Conservation (phyloP, 2,329 filamentous ascomycete genomes). For the Ambrosiella beaveri region DNA sequence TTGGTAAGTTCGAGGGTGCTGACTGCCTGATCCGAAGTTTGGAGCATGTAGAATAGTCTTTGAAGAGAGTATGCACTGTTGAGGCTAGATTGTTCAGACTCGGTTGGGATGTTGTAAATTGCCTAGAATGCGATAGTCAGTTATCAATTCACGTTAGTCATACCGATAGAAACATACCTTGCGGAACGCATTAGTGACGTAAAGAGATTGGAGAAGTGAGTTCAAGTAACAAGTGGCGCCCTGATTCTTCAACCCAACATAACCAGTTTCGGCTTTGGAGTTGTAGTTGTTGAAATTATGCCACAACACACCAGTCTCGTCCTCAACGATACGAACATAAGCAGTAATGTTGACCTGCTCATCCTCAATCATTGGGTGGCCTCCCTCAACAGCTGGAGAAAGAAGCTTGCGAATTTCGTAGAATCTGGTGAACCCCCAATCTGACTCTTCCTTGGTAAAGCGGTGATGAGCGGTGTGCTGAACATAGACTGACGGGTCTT, state of each 20-base stretch:
- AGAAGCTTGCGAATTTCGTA: conserved; percentile 78
- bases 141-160: neutral
- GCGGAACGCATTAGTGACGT: conserved; percentile 82
- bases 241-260: conserved; percentile 91
- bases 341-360: conserved; percentile 66
- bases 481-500: conserved; percentile 69
- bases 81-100: conserved; percentile 58
- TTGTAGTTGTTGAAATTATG: conserved; percentile 90
- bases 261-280: conserved; percentile 97
- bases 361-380: conserved; percentile 58
- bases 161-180: conserved; percentile 37
- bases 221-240: conserved; percentile 84
- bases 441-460: conserved; percentile 88
- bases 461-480: conserved; percentile 82
- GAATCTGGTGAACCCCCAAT: conserved; percentile 98
- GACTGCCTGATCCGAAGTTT: conserved; percentile 70
- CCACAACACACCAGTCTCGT: conserved; percentile 78
- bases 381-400: conserved; percentile 53
- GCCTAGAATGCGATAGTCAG: conserved; percentile 35
- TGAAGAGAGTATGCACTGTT: conserved; percentile 93
- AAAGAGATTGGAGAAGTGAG: conserved; percentile 66
- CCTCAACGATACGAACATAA: conserved; percentile 65
- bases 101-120: conserved; percentile 91
- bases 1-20: conserved; percentile 84
- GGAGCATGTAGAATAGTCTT: conserved; percentile 83